A percentile compares a stretch with the other conserved stretches of the same genome.
Conservation (phyloP, 306 rosid species). For the Cicer pinnatifidum region DNA sequence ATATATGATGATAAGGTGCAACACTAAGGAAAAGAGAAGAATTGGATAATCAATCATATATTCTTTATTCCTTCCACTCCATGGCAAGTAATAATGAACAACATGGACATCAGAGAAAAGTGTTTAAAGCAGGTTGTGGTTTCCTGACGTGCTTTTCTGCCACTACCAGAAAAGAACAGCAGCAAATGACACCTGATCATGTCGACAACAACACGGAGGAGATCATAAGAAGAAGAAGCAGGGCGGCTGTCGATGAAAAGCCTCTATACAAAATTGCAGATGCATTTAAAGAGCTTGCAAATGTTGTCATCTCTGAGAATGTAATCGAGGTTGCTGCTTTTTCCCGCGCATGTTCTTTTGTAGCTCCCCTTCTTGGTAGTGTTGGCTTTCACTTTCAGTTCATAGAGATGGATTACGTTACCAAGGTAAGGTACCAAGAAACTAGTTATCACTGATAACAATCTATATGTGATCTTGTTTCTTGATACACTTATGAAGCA, state of each 20-base stretch:
- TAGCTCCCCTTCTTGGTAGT: constrained; percentile 26
- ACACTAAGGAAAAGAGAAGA: not conserved
- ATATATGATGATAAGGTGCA: not conserved
- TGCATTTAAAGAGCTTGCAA: constrained; percentile 34
- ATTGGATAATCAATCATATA: not conserved
- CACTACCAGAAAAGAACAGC: not conserved
- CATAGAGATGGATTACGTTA: constrained; percentile 43
- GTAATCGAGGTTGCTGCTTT: constrained; percentile 23
- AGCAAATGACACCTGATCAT: not conserved
- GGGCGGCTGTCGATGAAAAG: not conserved
- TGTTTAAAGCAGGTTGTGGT: not conserved
- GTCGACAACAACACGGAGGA: not conserved
- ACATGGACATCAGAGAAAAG: constrained; percentile 4
- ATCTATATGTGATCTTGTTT: not conserved
- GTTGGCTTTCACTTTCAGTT: constrained; percentile 39
- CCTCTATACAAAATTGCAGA: constrained; percentile 35
- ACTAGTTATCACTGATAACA: not conserved
- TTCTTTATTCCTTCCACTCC: not conserved
- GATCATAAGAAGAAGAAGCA: not conserved
- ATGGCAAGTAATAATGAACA: constrained; percentile 2
- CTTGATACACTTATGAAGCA: not conserved
- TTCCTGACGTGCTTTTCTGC: constrained; percentile 22
- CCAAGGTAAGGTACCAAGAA: constrained; percentile 14
- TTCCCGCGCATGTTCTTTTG: constrained; percentile 29
- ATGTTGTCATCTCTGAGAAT: not conserved